phyloP scores from a whole-genome alignment of 192 early-diverging fungal genomes.

The Linnemannia hyalina region DNA sequence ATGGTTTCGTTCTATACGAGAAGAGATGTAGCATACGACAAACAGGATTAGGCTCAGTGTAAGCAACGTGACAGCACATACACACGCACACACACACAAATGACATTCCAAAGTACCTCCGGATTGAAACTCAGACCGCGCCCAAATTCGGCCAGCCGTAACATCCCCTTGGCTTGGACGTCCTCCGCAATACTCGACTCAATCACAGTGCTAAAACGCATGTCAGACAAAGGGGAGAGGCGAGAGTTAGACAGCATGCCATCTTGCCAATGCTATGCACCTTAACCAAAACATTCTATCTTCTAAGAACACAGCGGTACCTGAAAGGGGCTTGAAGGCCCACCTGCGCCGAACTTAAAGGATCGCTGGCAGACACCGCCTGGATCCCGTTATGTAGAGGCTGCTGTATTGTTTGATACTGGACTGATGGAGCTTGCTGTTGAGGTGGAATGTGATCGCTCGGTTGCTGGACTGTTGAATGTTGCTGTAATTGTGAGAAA shows the following conservation, averaged over 20 bases:
- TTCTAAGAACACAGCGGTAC: not conserved
- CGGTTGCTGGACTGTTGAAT: not conserved
- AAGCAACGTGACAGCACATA: not conserved
- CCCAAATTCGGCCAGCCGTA: slow-evolving; percentile 26
- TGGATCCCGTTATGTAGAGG: not conserved
- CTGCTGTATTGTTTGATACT: not conserved
- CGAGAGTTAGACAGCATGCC: too few species aligned
- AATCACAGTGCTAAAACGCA: not conserved
- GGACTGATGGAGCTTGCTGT: slow-evolving; percentile 1
- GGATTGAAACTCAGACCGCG: slow-evolving; percentile 13
- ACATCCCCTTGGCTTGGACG: slow-evolving; percentile 18
- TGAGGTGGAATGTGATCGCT: not conserved
- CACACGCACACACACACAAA: not conserved
- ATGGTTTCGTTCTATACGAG: slow-evolving; percentile 15
- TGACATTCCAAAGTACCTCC: slow-evolving; percentile 15
- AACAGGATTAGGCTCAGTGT: not conserved
- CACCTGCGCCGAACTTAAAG: not conserved
- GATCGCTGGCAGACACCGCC: not conserved
- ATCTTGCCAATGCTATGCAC: not conserved
- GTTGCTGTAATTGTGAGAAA: not conserved
- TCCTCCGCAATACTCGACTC: slow-evolving; percentile 12
- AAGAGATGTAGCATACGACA: not conserved
- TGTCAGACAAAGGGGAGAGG: not conserved
- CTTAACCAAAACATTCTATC: not conserved
- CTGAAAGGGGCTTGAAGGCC: not conserved